These are phyloP conservation scores for Gossypium trilobum DNA, from an alignment of 441 rosid species.

Conservation along the genomic window DNA sequence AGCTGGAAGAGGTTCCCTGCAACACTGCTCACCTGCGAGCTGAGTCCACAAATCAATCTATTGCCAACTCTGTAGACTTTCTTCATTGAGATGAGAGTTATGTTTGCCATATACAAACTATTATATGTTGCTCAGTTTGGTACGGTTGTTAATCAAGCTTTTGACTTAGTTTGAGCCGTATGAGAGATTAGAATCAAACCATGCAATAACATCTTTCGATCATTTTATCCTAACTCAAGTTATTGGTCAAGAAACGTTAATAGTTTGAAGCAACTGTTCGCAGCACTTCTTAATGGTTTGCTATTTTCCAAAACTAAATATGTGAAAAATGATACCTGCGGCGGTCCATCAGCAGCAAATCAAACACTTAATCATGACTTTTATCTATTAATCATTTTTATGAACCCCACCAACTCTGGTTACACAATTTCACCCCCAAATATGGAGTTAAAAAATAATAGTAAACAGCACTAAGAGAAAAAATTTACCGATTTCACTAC, in stretches of 20 bases:
- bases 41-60: constrained; percentile 36
- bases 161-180: constrained; percentile 16
- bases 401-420: constrained; percentile 20
- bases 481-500: background rate
- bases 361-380: constrained; percentile 20
- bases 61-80: constrained; percentile 36
- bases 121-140: constrained; percentile 13
- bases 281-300: constrained; percentile 21
- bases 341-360: constrained; percentile 22
- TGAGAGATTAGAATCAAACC: constrained; percentile 16
- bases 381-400: constrained; percentile 21
- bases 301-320: constrained; percentile 6
- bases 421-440: constrained; percentile 17
- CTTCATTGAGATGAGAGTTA: constrained; percentile 22
- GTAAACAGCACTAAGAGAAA: background rate
- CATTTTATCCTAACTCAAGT: constrained; percentile 8
- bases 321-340: constrained; percentile 16
- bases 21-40: constrained; percentile 36
- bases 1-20: constrained; percentile 39
- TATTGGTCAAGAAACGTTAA: background rate
- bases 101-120: constrained; percentile 9
- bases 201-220: constrained; percentile 24
- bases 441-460: background rate
- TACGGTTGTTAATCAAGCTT: constrained; percentile 14
- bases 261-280: constrained; percentile 6